Percentiles rank a stretch among this genome's conserved stretches.
Evolutionary conservation across 305 asterid species (phyloP).

Genomic region (Ajuga reptans): DNA sequence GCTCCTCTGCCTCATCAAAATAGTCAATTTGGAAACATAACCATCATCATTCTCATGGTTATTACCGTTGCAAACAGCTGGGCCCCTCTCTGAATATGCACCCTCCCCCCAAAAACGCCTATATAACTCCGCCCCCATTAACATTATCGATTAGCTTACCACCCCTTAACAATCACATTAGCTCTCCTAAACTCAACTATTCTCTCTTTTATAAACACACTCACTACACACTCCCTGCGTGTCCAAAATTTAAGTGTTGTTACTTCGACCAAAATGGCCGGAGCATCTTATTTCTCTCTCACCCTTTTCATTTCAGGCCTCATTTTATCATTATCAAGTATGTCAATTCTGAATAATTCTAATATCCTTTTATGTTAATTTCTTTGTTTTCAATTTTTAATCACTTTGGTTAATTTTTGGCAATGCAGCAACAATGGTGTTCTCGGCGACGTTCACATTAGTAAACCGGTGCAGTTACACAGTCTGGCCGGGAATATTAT

Average conservation of each 20-base stretch:
- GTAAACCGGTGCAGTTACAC: conserved; percentile 53
- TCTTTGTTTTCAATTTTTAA: background rate
- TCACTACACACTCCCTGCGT: background rate
- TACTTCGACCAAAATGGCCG: conserved; percentile 9
- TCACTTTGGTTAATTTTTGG: background rate
- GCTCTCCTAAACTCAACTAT: conserved; percentile 18
- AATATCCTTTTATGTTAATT: background rate
- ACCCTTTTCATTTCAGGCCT: background rate
- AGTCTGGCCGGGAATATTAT: conserved; percentile 73
- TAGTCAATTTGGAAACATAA: background rate
- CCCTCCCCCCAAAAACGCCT: background rate
- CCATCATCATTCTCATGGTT: background rate
- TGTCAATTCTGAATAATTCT: background rate
- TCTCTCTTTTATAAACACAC: background rate
- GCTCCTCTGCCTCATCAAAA: background rate
- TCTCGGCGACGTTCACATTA: conserved; percentile 51
- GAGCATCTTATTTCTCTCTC: background rate
- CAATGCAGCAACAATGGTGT: conserved; percentile 21
- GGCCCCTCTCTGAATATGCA: background rate
- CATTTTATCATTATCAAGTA: conserved; percentile 14
- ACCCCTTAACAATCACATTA: background rate
- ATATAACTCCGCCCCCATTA: background rate
- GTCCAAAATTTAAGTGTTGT: too few species aligned
- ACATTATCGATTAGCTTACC: background rate
- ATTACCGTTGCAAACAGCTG: conserved; percentile 12